Base-by-base conservation (phyloP, 371 early-diverging fungal genomes). In the Cladochytrium tenue region DNA sequence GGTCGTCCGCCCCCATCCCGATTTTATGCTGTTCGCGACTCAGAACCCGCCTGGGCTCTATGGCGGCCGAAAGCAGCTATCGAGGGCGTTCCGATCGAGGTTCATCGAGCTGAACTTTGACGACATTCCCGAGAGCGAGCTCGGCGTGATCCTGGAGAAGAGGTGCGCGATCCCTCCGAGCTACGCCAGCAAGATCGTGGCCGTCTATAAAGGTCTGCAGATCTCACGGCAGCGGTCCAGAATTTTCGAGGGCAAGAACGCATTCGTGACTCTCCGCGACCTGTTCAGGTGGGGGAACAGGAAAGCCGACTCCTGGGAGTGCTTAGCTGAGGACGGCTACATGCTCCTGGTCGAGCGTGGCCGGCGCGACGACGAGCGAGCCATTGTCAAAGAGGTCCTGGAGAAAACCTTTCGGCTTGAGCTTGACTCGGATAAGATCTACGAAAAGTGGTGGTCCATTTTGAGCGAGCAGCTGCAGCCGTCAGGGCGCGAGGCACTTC, bases 21-120 rank as follows among this genome's bases (percentile, higher is more conserved):
- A 95, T 69, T 99, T 99, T 76, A 95, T 96, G 92, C 87, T 99
- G 7, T 99, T 99, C 87, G 99, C 99, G 7, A 99, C 99, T 20
- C 99, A 99, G 78, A 99, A 99, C 79, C 97, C 99, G 1, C 91
- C 98, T n/a, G 75, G 80, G 1, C 81, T 93, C 33, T 99, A 99
- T 80, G 97, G 96, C 68, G 99, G 99, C 25, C 93, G 99, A 68
- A 99, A 99, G 77, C 92, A 90, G 31, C 86, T 99, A n/a, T 97
- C 97, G 1, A 87, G 97, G 31, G 99, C 99, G 1, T 99, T 99
- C 89, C 91, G 99, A 51, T 99, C 99, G 78, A 93, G 99, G 73
- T 99, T 99, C 78, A 79, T 99, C 58, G 99, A 98, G 76, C 82
- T 99, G 51, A 92, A 94, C 69, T 96, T 98, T 75, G 93, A 91